Base-by-base conservation (phyloP, 768 basidiomycete genomes). In the Boletus tylopilopsis region DNA sequence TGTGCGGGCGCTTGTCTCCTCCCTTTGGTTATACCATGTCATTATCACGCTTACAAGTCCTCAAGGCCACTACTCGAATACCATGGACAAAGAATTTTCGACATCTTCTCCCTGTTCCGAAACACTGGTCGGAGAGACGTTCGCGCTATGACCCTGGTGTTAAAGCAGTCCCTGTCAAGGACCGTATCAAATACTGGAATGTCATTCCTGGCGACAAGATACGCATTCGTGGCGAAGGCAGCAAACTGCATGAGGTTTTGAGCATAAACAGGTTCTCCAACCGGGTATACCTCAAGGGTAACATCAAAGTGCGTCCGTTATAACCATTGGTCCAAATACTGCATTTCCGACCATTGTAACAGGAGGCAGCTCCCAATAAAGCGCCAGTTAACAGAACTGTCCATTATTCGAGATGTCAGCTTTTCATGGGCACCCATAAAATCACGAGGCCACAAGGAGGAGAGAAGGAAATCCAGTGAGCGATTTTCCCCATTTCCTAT, bases 161-260 rank as follows among this genome's bases (percentile, higher is more conserved):
- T 46, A 87, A 86, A 63, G 77, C 78, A 34, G 81, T 79, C 38
- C 74, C 77, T 12, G 76, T 79, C 11, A 74, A 76, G 49, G 84
- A 90, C 59, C 76, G 90, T 40, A 86, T 93, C 45, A 86, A 89
- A 64, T 81, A 80, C 62, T 93, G 90, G 90, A 93, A 92, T 62
- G 78, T 93, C 52, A 84, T 90, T 29, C 88, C 91, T 6, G 90
- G 90, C 7, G 90, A 93, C 71, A 79, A 77, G 46, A 80, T 93
- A 60, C 79, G 85, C 42, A 54, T 90, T 47, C 76, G 80, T 7
- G 85, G 87, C 22, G 84, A 89, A 65, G 72, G 74, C 52, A 73
- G 74, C 23, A 78, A 75, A 15, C 59, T 90, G 29, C 80, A 81
- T 39, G 84, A 90, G 62, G 88, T 93, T 30, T 68, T 81, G 51